Conservation (phyloP, 257 asterid species). For the Asclepias syriaca region DNA sequence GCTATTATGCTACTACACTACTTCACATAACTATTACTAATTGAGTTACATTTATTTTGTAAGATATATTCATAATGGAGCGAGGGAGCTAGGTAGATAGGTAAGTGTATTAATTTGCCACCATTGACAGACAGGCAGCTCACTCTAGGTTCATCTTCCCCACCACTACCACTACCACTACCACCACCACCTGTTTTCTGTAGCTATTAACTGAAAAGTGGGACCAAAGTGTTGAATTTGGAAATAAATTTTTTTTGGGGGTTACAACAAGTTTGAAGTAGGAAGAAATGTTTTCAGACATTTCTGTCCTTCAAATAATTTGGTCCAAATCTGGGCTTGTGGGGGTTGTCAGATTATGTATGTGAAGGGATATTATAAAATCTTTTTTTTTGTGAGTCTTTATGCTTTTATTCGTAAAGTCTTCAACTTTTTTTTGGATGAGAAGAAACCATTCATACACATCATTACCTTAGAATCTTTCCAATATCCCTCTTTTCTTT, state of each 20-base stretch:
- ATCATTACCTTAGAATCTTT: not conserved
- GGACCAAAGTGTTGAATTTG: conserved; percentile 1
- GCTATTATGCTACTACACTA: accelerated
- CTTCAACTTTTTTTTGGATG: not conserved
- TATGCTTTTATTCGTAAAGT: not conserved
- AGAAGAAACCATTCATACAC: not conserved
- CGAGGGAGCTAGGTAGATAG: no score
- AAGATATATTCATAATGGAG: not conserved
- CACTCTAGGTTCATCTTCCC: not conserved
- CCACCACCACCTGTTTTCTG: not conserved
- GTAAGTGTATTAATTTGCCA: not conserved
- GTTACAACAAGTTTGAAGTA: not conserved
- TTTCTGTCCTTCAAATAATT: not conserved
- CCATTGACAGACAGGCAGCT: not conserved
- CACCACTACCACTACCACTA: no score
- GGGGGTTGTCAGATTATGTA: conserved; percentile 15
- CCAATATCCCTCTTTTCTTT: not conserved
- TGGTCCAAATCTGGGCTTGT: conserved; percentile 15
- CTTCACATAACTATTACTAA: no score
- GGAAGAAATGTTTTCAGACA: not conserved
- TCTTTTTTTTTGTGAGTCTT: not conserved
- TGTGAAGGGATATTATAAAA: not conserved
- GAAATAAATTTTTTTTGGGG: not conserved
- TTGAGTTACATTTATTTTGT: no score
- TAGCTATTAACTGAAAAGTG: not conserved